Conservation (phyloP, 176 grass and related monocot genomes). For the Ananas comosus region DNA sequence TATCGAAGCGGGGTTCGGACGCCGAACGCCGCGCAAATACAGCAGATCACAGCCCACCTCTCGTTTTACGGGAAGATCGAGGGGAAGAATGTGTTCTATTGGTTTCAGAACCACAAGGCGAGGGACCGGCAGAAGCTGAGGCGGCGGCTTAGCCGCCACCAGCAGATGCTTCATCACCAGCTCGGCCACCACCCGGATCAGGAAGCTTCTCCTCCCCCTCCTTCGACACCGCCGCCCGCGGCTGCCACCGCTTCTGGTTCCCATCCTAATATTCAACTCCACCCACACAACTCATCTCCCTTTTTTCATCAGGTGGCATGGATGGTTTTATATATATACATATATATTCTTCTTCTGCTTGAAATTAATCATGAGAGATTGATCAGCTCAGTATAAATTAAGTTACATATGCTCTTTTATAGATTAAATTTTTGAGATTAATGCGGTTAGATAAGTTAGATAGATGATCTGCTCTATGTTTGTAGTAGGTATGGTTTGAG, state of each 20-base stretch:
- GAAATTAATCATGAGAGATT: too few relatives aligned
- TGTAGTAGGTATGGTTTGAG: too few relatives aligned
- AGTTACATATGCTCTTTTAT: too few relatives aligned
- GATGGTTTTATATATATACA: too few relatives aligned
- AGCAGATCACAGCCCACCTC: conserved; percentile 25
- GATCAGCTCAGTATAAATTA: too few relatives aligned
- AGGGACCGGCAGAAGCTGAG: conserved; percentile 30
- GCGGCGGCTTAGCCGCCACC: conserved; percentile 21
- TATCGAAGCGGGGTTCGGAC: conserved; percentile 28
- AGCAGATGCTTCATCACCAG: background rate
- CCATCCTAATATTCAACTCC: background rate
- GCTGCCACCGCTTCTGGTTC: too few relatives aligned
- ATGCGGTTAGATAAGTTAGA: too few relatives aligned
- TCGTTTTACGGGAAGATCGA: conserved; percentile 29
- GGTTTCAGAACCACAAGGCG: conserved; percentile 35
- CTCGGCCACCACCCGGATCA: background rate
- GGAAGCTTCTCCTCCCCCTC: background rate
- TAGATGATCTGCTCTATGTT: too few relatives aligned
- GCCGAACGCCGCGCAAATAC: conserved; percentile 27
- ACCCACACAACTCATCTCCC: background rate
- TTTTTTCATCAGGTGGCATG: background rate
- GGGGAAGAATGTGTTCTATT: conserved; percentile 36
- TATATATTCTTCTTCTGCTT: too few relatives aligned
- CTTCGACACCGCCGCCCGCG: background rate
- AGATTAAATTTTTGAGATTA: too few relatives aligned